Evolutionary conservation across 176 grass and related monocot genomes (phyloP), one percentile per base, ranked within the genome.

Genomic region (Pontederia crassipes): DNA sequence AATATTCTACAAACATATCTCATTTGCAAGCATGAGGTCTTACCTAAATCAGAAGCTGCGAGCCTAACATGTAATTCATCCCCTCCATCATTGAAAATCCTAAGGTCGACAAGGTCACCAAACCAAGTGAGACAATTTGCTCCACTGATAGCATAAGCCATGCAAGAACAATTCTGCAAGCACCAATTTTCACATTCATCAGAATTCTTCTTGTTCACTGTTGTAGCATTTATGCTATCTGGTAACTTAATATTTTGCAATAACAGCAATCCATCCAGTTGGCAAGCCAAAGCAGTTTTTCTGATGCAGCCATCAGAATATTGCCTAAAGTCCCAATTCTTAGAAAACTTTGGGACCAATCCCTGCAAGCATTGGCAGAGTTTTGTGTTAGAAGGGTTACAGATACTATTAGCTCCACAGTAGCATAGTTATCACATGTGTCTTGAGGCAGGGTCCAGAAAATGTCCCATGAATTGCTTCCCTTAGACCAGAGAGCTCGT

Each of bases 401-500:
- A 96, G 17, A 88, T 54, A 17, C 86, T 87, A 69, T 78, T 82
- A 16, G 67, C 69, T 55, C 86, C 86, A 54, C 92, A 96, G 45
- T 68, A 54, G 67, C 83, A 57, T 90, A 96, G 4, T 3, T 9
- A 55, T 96, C 86, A 57, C 92, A 96, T 48, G 16, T 70, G 67
- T 96, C 92, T 17, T 82, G 62, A 24, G 83, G 91, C 61, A 81
- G 9, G 11, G 73, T 57, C 91, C 86, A 96, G 73, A 79, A 96
- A 57, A 80, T 61, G 55, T 12, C 73, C 91, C 91, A 96, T 28
- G 45, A 53, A 28, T 46, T 60, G 2, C 4, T 52, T 59, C 65
- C 28, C 6, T 64, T 58, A 61, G 59, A 58, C 67, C 68, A 90
- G 17, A 96, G 78, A 55, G 81, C 87, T 0, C 91, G 80, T 71